Evolutionary conservation across 2,329 filamentous ascomycete genomes (phyloP).

Genomic region (Daldinia sp.): DNA sequence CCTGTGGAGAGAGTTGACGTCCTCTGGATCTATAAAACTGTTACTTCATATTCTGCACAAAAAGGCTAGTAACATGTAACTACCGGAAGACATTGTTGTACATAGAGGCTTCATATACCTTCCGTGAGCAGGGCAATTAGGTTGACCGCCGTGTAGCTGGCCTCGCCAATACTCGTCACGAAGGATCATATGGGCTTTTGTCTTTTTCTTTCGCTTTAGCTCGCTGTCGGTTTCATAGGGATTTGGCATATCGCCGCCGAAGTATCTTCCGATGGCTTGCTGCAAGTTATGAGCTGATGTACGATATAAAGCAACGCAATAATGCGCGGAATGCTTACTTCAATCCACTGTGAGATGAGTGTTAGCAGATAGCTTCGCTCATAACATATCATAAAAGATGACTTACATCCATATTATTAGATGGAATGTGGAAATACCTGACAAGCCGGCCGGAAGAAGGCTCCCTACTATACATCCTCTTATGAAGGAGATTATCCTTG

Average conservation of each 20-base stretch:
- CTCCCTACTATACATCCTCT: background rate
- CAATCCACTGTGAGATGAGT: constrained; percentile 44
- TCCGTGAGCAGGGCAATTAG: constrained; percentile 48
- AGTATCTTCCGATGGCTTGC: constrained; percentile 51
- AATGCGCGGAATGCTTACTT: constrained; percentile 37
- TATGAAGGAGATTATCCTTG: constrained; percentile 3
- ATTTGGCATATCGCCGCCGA: constrained; percentile 37
- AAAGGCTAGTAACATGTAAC: background rate
- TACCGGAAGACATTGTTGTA: constrained; percentile 50
- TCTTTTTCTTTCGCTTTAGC: constrained; percentile 19
- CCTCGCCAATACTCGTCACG: constrained; percentile 53
- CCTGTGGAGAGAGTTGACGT: constrained; percentile 13
- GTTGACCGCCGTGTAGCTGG: constrained; percentile 49
- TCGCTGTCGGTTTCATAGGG: constrained; percentile 24
- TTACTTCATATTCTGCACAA: constrained; percentile 4
- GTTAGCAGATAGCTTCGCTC: background rate
- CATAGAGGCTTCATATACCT: constrained; percentile 55
- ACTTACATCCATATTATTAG: constrained; percentile 53
- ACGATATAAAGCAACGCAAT: too few relatives aligned
- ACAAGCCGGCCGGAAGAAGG: constrained; percentile 3
- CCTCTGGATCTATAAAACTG: constrained; percentile 18
- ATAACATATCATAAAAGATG: constrained; percentile 11
- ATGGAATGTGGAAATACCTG: constrained; percentile 51
- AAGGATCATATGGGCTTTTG: constrained; percentile 47
- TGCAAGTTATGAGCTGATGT: constrained; percentile 22